Evolutionary conservation across 2,329 filamentous ascomycete species (phyloP), one percentile per base, ranked within the genome.

Genomic region (Ceratocystis alfenasii): DNA sequence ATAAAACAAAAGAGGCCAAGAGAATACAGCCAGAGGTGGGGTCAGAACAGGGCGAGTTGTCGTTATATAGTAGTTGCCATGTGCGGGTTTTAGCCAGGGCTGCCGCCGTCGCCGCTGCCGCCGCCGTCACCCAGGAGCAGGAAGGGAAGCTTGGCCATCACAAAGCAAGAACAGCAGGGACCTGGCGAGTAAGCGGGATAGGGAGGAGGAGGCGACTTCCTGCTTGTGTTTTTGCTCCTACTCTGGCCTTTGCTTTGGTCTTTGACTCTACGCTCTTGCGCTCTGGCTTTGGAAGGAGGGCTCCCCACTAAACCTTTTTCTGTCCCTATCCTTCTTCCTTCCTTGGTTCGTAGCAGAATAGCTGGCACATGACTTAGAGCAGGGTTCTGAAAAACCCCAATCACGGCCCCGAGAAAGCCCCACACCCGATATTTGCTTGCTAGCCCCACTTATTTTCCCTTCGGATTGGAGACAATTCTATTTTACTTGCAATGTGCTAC

Each of bases 91-190:
- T 25, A 33, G 25, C 53, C 15, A 30, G 20, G 53, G 28, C 10
- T 28, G 28, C 53, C 28, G 53, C 53, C 53, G 48, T 12, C 48
- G 53, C 53, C 53, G 53, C 53, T 33, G 53, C 53, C 22, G 53
- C 12, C 53, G 53, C 28, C 53, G 25, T 28, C 53, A 28, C n/a
- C 28, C 53, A 57, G 20, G 22, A 57, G 53, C 53, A 57, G 53
- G 28, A 57, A 33, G 28, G 53, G 15, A 33, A 30, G 17, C 28
- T 33, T 28, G 12, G 53, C 53, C 28, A 57, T n/a, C 48, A 25
- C n/a, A 53, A 57, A 28, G 22, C 12, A 33, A 25, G 28, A 55
- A 25, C 50, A 22, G 50, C 50, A 55, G 50, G 50, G 48, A 25
- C 22, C 48, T 53, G n/a, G n/a, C 48, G 48, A 25, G 22, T 57